Conservation (phyloP, 73 alveolate species). For the Urostyla sp. region DNA sequence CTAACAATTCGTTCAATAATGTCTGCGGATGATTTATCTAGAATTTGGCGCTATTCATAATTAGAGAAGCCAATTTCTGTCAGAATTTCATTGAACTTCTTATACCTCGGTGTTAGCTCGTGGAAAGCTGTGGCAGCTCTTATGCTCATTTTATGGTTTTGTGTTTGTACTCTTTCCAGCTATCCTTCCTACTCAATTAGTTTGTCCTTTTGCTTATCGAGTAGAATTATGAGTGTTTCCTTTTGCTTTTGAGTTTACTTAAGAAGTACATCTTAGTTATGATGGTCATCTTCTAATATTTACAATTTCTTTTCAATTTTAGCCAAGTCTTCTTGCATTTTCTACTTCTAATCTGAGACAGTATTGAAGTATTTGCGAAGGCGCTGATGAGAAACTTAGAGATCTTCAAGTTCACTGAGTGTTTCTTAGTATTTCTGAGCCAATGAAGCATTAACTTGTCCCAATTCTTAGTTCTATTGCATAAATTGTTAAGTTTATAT, state of each 20-base stretch:
- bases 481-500: too few relatives aligned
- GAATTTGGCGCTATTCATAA: too few relatives aligned
- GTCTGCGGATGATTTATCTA: too few relatives aligned
- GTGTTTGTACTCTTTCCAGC: neutral
- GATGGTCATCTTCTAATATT: slow-evolving; percentile 6
- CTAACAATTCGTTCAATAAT: too few relatives aligned
- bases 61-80: too few relatives aligned
- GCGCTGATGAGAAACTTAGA: neutral
- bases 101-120: slow-evolving; percentile 32
- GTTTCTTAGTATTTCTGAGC: neutral
- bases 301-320: neutral
- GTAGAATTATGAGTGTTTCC: slow-evolving; percentile 4
- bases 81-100: slow-evolving; percentile 5
- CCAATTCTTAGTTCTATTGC: too few relatives aligned
- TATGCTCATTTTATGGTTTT: slow-evolving; percentile 20
- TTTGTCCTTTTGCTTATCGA: slow-evolving; percentile 8
- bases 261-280: slow-evolving; percentile 4
- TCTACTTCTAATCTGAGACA: neutral
- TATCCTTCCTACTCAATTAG: neutral
- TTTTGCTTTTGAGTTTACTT: slow-evolving; percentile 8
- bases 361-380: slow-evolving; percentile 8
- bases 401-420: neutral
- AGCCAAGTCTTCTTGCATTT: neutral
- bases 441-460: too few relatives aligned
- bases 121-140: slow-evolving; percentile 27